Base-by-base conservation (phyloP, 1,284 basidiomycete species). In the Stygiomarasmius scandens region DNA sequence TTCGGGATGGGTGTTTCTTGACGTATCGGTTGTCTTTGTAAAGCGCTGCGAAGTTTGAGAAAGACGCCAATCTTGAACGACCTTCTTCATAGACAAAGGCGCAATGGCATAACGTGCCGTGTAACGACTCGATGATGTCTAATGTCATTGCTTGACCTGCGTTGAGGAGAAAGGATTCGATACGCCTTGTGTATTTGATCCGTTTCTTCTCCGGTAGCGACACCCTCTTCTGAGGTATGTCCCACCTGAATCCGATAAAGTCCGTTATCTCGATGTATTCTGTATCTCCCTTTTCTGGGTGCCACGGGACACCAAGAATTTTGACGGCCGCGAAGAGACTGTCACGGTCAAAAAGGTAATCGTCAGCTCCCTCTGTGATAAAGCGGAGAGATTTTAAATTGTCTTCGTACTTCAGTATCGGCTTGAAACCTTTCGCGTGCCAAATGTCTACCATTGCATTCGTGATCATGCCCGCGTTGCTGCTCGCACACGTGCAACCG, bases 381-480 rank as follows among this genome's bases (percentile, higher is more conserved):
- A 50, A 49, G 11, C 36, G 54, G 14, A 61, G 22, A 4, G 6
- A 14, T 1, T 22, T 41, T 25, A 67, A 55, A 52, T 72, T 70
- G 48, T 73, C 71, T 14, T 71, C 69, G 64, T 67, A 73, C 53
- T 73, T 73, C 11, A 58, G 24, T 2, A 67, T 51, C 0, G 66
- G 64, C 49, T 69, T 66, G 2, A 51, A 6, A 1, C 25, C 27
- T 2, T 53, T 54, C 3, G 61, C 44, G 2, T 45, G 49, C 50
- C 68, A 61, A 2, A 73, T 67, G 12, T 66, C 66, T 0, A 68
- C 61, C 1, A 44, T 20, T 4, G 56, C 45, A 12, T 58, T 58
- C 4, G 52, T n/a, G 2, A 58, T 58, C 34, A 49, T 49, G 20
- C 51, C 56, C 0, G 52, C 20, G 16, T 58, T 58, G 25, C 56